These are phyloP conservation scores for Nigrograna mackinnonii DNA, from an alignment of 2,329 filamentous ascomycete species.

Conservation along the genomic window DNA sequence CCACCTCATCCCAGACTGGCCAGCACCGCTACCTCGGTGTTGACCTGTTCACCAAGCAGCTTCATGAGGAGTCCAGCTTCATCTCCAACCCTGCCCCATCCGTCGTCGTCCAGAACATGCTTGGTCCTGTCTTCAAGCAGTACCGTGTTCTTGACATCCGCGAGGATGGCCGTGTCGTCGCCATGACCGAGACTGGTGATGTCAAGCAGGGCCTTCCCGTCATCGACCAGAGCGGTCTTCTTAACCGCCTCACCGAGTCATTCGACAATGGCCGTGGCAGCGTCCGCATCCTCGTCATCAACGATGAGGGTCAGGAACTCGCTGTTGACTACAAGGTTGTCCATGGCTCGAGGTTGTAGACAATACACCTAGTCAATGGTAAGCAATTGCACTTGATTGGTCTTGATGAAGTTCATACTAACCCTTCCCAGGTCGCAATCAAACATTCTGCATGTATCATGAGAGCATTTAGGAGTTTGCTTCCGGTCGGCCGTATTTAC, in stretches of 20 bases:
- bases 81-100: conserved; percentile 96
- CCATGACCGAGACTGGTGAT: conserved; percentile 98
- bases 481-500: conserved; percentile 31
- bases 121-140: conserved; percentile 99
- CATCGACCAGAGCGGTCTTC: conserved; percentile 92
- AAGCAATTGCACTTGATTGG: conserved; percentile 8
- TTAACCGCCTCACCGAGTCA: conserved; percentile 75
- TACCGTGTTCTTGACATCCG: conserved; percentile 98
- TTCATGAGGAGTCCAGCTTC: conserved; percentile 98
- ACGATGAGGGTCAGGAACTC: conserved; percentile 89
- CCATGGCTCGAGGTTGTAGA: conserved; percentile 72
- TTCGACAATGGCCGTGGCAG: conserved; percentile 93
- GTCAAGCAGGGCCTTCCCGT: conserved; percentile 95
- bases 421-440: conserved; percentile 24
- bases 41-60: conserved; percentile 99
- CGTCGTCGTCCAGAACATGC: conserved; percentile 99
- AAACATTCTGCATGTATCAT: conserved; percentile 31
- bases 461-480: conserved; percentile 35
- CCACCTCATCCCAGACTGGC: conserved; percentile 93
- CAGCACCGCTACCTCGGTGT: conserved; percentile 99
- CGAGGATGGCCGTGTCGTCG: conserved; percentile 78
- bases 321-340: conserved; percentile 99
- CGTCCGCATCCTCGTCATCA: conserved; percentile 94
- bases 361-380: conserved; percentile 30
- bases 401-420: conserved; percentile 10